Evolutionary conservation across 371 early-diverging fungal species (phyloP), one percentile per base, ranked within the genome.

Genomic region (Syncephalastrum monosporum): DNA sequence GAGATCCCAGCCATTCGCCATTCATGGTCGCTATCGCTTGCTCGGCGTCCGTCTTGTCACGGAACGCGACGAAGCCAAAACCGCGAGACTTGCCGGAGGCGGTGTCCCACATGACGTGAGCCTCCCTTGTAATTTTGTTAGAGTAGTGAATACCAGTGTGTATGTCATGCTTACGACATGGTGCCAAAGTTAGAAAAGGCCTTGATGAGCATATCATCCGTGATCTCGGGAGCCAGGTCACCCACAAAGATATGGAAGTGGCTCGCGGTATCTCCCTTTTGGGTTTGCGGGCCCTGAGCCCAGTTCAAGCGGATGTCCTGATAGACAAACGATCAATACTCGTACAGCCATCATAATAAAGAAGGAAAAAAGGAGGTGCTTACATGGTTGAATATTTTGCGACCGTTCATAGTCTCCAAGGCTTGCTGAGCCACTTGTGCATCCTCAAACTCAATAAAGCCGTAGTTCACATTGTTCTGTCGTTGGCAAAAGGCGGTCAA

Each of bases 11-110:
- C 80, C 79, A 82, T 56, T 85, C 81, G 80, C 94, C 93, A 63
- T 94, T 87, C 92, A 92, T 92, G 59, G 92, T 93, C 27, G 83
- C 84, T 81, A 89, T 79, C 3, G 93, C 95, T 55, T 83, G 81
- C 16, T 88, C 87, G 50, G 87, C 93, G 67, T 92, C 93, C 29
- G 87, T 81, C 19, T 88, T 82, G 53, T 92, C 89, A 65, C 85
- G 76, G 67, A 92, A 94, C 44, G 87, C 88, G 41, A 93, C 80
- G 73, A 93, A 94, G 14, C 89, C 90, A 72, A 83, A 93, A 24
- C 93, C 95, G 63, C 88, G 85, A 42, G 85, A 82, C 66, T 92
- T 92, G 42, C 89, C 89, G 23, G 91, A 86, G 42, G 75, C 66
- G 60, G 84, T 81, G 60, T 93, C 92, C 56, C 91, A 83, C 52